Evolutionary conservation across 2,329 filamentous ascomycete species (phyloP), one percentile per base, ranked within the genome.

Genomic region (Teratosphaeria epicoccoides): DNA sequence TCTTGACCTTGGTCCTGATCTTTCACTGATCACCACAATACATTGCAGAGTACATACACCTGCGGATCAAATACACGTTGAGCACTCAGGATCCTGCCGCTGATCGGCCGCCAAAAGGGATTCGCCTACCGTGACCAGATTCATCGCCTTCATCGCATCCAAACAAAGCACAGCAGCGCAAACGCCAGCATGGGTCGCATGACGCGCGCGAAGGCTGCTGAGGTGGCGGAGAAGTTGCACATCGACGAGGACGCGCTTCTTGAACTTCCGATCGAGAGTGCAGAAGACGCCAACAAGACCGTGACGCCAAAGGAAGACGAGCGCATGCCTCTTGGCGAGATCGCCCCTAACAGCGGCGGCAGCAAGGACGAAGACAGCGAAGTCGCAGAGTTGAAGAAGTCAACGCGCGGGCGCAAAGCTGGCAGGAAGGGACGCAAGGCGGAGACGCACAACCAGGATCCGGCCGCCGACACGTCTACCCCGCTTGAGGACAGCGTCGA

Each of bases 161-260:
- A 28, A 2, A 28, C 12, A 2, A 28, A 28, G 2, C 26, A 28
- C 6, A 40, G 33, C 14, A 40, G 17, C 33, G 20, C n/a, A 20
- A 9, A 4, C 33, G n/a, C 33, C 5, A 50, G 9, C 12, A 56
- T 56, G 54, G 24, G 26, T 43, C 71, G 72, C 64, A 63, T 73
- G 55, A 75, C 72, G 50, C 69, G 72, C 53, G 70, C 71, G 29
- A 63, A 63, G 49, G 66, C 66, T 14, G 68, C 68, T 46, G 63
- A 68, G 57, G 65, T 70, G 61, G 68, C 70, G 12, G 64, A 68
- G 51, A 54, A 62, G 33, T 56, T 68, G 52, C 68, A 71, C 48
- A 60, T 70, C 50, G 61, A 67, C 60, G 61, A 64, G 37, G 65
- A 66, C 51, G 63, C 51, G 4, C 47, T 66, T 7, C 54, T 62